Base-by-base conservation (phyloP, 371 early-diverging fungal species). In the Capillidium rhysosporum region DNA sequence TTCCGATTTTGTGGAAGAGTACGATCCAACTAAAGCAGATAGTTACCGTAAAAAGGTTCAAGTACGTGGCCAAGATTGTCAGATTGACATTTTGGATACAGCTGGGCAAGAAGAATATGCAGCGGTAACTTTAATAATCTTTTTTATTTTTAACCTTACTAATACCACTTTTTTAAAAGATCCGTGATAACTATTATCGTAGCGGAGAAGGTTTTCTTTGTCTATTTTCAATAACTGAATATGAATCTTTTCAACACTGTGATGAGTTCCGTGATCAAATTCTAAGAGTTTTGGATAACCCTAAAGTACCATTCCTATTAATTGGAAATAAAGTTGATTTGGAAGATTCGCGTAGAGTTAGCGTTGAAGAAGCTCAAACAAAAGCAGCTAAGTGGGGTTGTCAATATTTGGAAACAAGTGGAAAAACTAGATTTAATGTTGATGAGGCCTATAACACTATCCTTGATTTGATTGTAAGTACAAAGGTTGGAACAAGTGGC, bases 1-100 rank as follows among this genome's bases (percentile, higher is more conserved):
- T 59, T 86, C 87, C 52, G 88, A 92, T 71, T 92, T 92, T 69
- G 84, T 86, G 55, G 89, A 92, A 67, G 87, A 86, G 65, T 92
- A 92, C 63, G 92, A 92, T 64, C 92, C 92, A 4, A 92, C 92
- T n/a, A 89, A 89, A 61, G 92, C 89, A 48, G 92, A 92, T 61
- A 84, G 80, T 28, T 83, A 83, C 59, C 73, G 79, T 45, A 83
- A 80, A 61, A 80, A 80, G 67, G 69, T 79, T 43, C 61, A 69
- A 1, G 69, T 77, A 41, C 81, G 80, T 59, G 70, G 68, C 12
- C 68, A 73, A 47, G 89, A 88, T 54, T 84, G 84, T 56, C 82
- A 84, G 59, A 80, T 92, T 58, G 89, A 92, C 66, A 88, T 92
- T 55, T 70, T 92, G 51, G 92, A 92, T 68, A 92, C 92, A 25